phyloP scores from a whole-genome alignment of 305 asterid species.

The Withania somnifera region DNA sequence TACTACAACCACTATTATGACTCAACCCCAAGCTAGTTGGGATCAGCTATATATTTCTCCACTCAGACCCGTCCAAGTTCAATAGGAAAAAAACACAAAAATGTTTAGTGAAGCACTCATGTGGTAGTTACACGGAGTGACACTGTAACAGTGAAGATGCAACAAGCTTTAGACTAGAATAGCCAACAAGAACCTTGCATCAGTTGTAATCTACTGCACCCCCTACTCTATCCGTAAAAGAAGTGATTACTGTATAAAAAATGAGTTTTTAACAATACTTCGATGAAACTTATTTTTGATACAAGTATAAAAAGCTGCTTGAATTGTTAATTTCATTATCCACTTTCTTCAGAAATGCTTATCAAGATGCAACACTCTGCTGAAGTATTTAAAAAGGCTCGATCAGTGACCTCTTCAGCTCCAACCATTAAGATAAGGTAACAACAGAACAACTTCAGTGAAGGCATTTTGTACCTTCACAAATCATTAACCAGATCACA shows the following conservation, averaged over 20 bases:
- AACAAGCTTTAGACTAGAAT: not conserved
- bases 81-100: not conserved
- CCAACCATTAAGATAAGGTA: not conserved
- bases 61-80: not conserved
- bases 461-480: slow-evolving; percentile 54
- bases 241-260: not conserved
- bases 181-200: not conserved
- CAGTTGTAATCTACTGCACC: not conserved
- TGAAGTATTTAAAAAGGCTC: not conserved
- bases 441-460: slow-evolving; percentile 16
- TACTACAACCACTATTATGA: not conserved
- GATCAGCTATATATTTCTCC: not conserved
- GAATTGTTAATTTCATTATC: not conserved
- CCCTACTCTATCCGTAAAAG: not conserved
- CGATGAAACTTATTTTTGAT: not conserved
- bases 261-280: not conserved
- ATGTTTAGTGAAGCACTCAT: not conserved
- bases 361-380: not conserved
- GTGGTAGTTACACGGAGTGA: not conserved
- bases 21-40: not conserved
- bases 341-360: not conserved
- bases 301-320: not conserved
- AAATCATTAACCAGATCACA: slow-evolving; percentile 52
- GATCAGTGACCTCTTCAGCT: not conserved
- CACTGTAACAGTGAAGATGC: not conserved